Evolutionary conservation across 2,329 filamentous ascomycete species (phyloP), one percentile per base, ranked within the genome.

Genomic region (Claviceps sorghi): DNA sequence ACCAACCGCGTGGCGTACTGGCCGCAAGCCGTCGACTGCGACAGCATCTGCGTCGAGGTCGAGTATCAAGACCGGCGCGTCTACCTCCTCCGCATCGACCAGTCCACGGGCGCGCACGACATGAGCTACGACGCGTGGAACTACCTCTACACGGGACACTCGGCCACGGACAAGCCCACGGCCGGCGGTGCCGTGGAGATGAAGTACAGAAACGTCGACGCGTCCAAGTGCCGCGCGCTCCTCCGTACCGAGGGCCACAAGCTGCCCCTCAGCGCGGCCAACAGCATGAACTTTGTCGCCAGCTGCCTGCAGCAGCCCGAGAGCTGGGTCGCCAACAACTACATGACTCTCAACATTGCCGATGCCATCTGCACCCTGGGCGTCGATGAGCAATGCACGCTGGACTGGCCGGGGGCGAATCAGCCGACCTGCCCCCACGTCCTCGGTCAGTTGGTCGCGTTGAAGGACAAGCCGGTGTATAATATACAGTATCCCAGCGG

Each of bases 51-150:
- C 66, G 67, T 81, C 54, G 70, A 72, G 51, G 66, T 82, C 51
- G 68, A 65, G 45, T 71, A 75, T 63, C 62, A 67, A 34, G 72
- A 67, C 53, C 75, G 77, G 48, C 67, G 66, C 26, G 67, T 83
- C 54, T 72, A 79, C 55, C 78, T 88, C 47, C 71, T 82, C 42
- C 75, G 74, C 60, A 65, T 82, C 58, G 79, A 82, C 65, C 68
- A 72, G 56, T 81, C 77, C 0, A 67, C 70, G 52, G 77, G 77
- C 52, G 78, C 78, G 32, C 63, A 79, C 64, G 79, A 82, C 61
- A 69, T 82, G 61, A 73, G 69, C 60, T 82, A 80, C 68, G 78
- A 81, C 58, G 78, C 78, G 22, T 82, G 77, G 76, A 80, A 79
- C 65, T 78, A 77, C 57, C 74, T 82, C n/a, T 59, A 65, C 48